Percentiles rank a stretch among this genome's conserved stretches.
phyloP scores from a whole-genome alignment of 2,329 filamentous ascomycete genomes.

The Leptographium radiaticola region DNA sequence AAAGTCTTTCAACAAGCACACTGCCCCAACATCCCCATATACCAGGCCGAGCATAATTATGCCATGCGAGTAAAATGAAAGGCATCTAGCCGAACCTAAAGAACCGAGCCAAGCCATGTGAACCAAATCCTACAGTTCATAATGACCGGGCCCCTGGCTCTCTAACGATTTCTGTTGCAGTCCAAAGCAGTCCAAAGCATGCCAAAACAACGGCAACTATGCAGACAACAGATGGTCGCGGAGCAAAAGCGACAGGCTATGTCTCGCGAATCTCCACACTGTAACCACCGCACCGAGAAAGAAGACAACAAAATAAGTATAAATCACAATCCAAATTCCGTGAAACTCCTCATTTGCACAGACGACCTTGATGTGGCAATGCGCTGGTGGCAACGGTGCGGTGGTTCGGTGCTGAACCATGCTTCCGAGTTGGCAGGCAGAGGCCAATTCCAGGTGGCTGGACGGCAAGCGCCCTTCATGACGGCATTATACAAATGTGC shows the following conservation, averaged over 20 bases:
- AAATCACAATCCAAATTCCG: conserved; percentile 4
- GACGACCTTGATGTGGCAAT: conserved; percentile 1
- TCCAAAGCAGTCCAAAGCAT: not conserved
- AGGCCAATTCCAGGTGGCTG: not conserved
- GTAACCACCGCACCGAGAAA: not conserved
- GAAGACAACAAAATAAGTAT: not conserved
- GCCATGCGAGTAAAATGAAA: not conserved
- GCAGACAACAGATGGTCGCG: not conserved
- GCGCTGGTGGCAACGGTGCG: not conserved
- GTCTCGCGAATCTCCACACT: not conserved
- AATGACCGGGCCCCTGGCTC: not conserved
- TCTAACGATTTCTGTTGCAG: not conserved
- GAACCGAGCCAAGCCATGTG: not conserved
- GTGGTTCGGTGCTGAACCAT: not conserved
- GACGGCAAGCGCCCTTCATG: not conserved
- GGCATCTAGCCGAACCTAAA: not conserved
- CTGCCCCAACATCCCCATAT: not conserved
- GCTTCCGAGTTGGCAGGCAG: not conserved
- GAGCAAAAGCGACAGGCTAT: not conserved
- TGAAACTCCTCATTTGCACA: conserved; percentile 9
- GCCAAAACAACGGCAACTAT: not conserved
- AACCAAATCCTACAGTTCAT: not conserved
- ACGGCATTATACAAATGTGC: not conserved
- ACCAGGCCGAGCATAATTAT: not conserved
- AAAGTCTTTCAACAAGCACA: not conserved